Base-by-base conservation (phyloP, 2,329 filamentous ascomycete genomes). In the Ophiocordyceps unilateralis region DNA sequence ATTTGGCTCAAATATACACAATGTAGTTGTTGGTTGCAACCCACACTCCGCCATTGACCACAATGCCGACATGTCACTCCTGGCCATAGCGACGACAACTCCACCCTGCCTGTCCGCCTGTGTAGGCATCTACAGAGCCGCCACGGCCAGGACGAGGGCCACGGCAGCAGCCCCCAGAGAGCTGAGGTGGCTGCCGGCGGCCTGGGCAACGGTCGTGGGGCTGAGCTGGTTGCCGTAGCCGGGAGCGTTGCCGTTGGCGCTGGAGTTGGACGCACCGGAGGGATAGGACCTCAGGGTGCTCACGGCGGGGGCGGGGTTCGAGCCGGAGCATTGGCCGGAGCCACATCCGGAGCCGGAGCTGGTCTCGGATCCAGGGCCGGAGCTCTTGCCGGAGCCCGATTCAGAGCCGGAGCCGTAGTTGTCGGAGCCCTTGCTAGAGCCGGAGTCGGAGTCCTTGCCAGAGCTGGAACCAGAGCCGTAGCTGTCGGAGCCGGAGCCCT, bases 91-190 rank as follows among this genome's bases (percentile, higher is more conserved):
- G n/a, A n/a, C n/a, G n/a, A n/a, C 19, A 36, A 36, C n/a, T 19
- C 15, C 7, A 4, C 32, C 32, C 36, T 17, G 17, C 32, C 32
- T 36, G 12, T n/a, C n/a, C n/a, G 6, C 3, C 5, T 9, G 9
- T 26, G n/a, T 8, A 14, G 15, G 8, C 26, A 8, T 41, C 55
- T 56, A 61, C 47, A 61, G 41, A 15, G 55, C 49, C 41, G 51
- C 52, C 41, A 49, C 52, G 22, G 56, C 59, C 32, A 59, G 44
- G 26, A 55, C 41, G 17, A 60, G 28, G 8, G 57, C 59, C 4
- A 56, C 48, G 4, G 49, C 55, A 10, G 52, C 58, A 17, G 57
- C 59, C 6, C 51, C 56, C 19, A 60, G 43, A 1, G 56, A 56
- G 50, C 55, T 56, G 40, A 61, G 49, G 43, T 47, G 51, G 48